Conservation (phyloP, 176 grass and related monocot genomes). For the Hyparrhenia diplandra region DNA sequence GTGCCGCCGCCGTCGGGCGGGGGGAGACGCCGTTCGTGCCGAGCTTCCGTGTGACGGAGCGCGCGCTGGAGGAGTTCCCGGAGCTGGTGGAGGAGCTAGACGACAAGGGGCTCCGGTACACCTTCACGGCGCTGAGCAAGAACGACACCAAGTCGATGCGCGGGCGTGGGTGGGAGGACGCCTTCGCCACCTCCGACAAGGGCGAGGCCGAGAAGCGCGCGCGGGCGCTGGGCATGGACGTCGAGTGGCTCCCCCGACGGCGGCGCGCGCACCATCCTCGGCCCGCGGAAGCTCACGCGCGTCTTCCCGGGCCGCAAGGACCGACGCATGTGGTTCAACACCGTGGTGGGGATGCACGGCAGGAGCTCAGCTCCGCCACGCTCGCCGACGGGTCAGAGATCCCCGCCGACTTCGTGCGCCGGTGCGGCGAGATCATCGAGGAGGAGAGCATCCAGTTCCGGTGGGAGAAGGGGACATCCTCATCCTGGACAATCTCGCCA, state of each 20-base stretch:
- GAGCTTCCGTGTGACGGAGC: conserved; percentile 62
- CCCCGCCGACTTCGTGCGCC: conserved; percentile 35
- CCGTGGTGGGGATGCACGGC: conserved; percentile 65
- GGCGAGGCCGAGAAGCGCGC: conserved; percentile 45
- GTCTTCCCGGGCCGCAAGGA: conserved; percentile 41
- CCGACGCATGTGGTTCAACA: conserved; percentile 67
- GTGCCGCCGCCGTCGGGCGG: no score
- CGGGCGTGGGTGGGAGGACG: conserved; percentile 66
- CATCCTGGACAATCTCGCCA: conserved; percentile 59
- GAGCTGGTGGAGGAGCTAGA: conserved; percentile 55
- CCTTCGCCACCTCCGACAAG: conserved; percentile 53
- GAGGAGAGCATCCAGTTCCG: conserved; percentile 80
- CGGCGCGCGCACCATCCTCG: conserved; percentile 34
- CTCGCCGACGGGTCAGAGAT: conserved; percentile 52
- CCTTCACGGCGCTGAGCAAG: conserved; percentile 63
- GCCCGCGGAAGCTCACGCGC: conserved; percentile 39
- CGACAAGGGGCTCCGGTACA: conserved; percentile 43
- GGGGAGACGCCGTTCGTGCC: no score
- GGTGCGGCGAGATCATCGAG: conserved; percentile 75
- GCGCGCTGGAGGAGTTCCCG: conserved; percentile 49
- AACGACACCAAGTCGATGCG: conserved; percentile 64
- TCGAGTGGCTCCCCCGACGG: conserved; percentile 53
- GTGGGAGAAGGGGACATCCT: conserved; percentile 65
- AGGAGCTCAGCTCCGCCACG: conserved; percentile 52
- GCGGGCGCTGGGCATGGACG: conserved; percentile 49